Base-by-base conservation (phyloP, 148 eudicot genomes). In the Vaccinium darrowii region DNA sequence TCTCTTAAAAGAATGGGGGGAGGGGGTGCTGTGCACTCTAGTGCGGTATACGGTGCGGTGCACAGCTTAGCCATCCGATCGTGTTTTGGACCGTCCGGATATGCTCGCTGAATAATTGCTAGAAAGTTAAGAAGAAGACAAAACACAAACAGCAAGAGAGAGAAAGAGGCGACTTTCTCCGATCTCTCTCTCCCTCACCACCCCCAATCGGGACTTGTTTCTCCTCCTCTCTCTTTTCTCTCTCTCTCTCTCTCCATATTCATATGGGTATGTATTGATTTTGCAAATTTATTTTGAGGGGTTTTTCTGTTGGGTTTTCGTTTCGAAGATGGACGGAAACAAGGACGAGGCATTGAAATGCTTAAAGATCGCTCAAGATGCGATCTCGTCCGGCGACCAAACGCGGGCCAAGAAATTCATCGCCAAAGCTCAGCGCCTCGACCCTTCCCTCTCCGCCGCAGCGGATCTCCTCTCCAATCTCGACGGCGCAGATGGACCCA, bases 261-360 rank as follows among this genome's bases (percentile, higher is more conserved):
- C 10, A 21, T 8, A 33, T 18, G 16, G 1, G 49, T 7, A 56
- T 16, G 30, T 8, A 54, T 79, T 25, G 81, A 52, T 78, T 65
- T 23, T 1, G 15, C 39, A 69, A 33, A 33, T 53, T 16, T 18
- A 15, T 15, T 19, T 4, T 57, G 19, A 9, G 12, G n/a, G 5
- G 9, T 27, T 30, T 49, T 63, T 60, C 15, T 8, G 15, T 43
- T 30, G 53, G 5, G 30, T 72, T 81, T 85, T 1, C 12, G 52
- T 25, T 27, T 54, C 10, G 6, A 18, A 39, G 16, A 91, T 91
- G 93, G 93, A 91, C 82, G 92, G 93, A 1, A 91, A 91, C 87
- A 91, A 90, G 85, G 93, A 91, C 77, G 93, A 91, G 52, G 93
- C 93, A 7, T 27, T 88, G 39, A 90, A 87, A 73, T 91, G 93